Base-by-base conservation (phyloP, 116 monocot species). In the Phalaenopsis hybrid region DNA sequence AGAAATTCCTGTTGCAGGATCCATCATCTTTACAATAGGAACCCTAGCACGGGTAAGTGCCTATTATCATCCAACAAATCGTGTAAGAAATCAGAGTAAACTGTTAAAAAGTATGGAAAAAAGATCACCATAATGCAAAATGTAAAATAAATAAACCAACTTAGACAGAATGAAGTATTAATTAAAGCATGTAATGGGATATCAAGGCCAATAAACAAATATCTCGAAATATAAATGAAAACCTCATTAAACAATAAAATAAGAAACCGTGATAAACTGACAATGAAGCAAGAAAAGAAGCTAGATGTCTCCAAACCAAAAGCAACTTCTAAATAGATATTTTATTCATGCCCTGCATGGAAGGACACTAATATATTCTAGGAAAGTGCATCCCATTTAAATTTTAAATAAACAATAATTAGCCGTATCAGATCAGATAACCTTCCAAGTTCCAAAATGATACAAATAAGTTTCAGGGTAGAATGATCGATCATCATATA, bases 11-110 rank as follows among this genome's bases (percentile, higher is more conserved):
- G 92, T 93, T 43, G 68, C 78, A 69, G 99, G 92, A 86, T 99
- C 99, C 91, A 89, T 99, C 83, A 99, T 87, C 86, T 99, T 99
- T 33, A 93, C 93, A 77, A 99, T 95, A 28, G 99, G 99, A 55
- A 99, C 99, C 80, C 99, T 93, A 49, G 99, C 99, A 85, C 79
- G 87, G 78, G 95, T 92, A 79, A 99, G 80, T 77, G 99, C 95
- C 99, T 99, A 81, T 77, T 9, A 86, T 61, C 45, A 81, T 81
- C 46, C 15, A 49, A 80, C 10, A 78, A 41, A 44, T 44, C 15
- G 34, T 59, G 21, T 76, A 45, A 75, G 28, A 83, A 81, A 57
- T 67, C n/a, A 79, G 80, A 46, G 0, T 75, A 52, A 57, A 58
- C 13, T 77, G 21, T 31, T 23, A n/a, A 77, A 52, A 46, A 46